Percentiles rank a stretch among this genome's conserved stretches.
These are phyloP conservation scores for Mycena polygramma DNA, from an alignment of 768 basidiomycete species.

Conservation along the genomic window DNA sequence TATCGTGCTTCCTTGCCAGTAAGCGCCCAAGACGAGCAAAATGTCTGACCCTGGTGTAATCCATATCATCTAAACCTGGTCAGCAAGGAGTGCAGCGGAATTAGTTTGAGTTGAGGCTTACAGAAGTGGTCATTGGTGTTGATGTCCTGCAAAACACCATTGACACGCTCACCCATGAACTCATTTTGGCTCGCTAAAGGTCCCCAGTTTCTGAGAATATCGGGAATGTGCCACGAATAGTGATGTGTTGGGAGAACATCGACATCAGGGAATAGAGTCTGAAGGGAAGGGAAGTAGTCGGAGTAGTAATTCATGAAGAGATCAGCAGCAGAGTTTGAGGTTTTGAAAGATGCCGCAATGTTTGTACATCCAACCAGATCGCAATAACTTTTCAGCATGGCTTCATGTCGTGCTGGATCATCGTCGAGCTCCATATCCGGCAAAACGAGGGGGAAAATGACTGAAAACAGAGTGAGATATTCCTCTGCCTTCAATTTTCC, in stretches of 20 bases:
- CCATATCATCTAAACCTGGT: slow-evolving; percentile 32
- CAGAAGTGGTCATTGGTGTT: slow-evolving; percentile 34
- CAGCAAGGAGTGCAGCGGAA: background rate
- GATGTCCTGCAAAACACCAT: slow-evolving; percentile 31
- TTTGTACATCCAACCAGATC: slow-evolving; percentile 37
- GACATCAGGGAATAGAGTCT: slow-evolving; percentile 23
- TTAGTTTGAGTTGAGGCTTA: slow-evolving; percentile 17
- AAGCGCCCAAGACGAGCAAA: slow-evolving; percentile 21
- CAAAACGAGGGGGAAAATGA: slow-evolving; percentile 33
- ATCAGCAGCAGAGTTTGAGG: slow-evolving; percentile 33
- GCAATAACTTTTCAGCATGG: slow-evolving; percentile 29
- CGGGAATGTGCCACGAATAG: slow-evolving; percentile 33
- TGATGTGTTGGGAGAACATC: slow-evolving; percentile 36
- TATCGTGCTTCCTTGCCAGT: slow-evolving; percentile 23
- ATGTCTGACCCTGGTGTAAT: slow-evolving; percentile 33
- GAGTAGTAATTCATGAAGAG: slow-evolving; percentile 20
- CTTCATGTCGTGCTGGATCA: slow-evolving; percentile 17
- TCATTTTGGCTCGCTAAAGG: slow-evolving; percentile 35
- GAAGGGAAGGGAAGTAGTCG: slow-evolving; percentile 25
- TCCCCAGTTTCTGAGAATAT: slow-evolving; percentile 38
- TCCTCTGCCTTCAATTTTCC: slow-evolving; percentile 42
- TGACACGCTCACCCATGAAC: slow-evolving; percentile 36
- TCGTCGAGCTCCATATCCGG: slow-evolving; percentile 27
- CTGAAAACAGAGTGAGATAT: slow-evolving; percentile 30
- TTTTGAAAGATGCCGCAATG: slow-evolving; percentile 32